Evolutionary conservation across 75 land plant species (phyloP).

Genomic region (Pinus taeda): DNA sequence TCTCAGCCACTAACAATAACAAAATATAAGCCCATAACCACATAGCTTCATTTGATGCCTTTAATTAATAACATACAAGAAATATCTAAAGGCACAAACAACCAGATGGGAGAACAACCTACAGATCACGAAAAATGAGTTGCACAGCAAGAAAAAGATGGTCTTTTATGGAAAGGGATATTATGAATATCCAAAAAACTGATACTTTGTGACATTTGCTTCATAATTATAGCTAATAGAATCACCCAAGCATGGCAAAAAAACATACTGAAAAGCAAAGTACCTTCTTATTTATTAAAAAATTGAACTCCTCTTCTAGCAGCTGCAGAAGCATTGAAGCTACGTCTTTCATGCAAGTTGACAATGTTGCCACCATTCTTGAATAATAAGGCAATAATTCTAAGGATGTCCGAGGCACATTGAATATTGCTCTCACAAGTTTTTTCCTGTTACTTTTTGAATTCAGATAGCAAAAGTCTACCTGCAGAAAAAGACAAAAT

Average conservation of each 20-base stretch:
- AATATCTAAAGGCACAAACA: background rate
- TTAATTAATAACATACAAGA: background rate
- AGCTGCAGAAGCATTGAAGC: conserved; percentile 76
- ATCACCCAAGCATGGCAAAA: conserved; percentile 1
- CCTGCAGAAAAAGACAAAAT: conserved; percentile 42
- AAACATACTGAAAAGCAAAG: background rate
- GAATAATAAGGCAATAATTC: conserved; percentile 96
- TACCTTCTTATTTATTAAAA: conserved; percentile 93
- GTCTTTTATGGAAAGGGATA: background rate
- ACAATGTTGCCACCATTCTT: conserved; percentile 94
- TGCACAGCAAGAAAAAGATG: background rate
- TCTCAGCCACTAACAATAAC: background rate
- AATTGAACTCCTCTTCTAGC: conserved; percentile 97
- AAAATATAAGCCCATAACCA: background rate
- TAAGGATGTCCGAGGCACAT: conserved; percentile 93
- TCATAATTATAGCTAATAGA: background rate
- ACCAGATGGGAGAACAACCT: background rate
- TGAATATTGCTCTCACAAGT: conserved; percentile 89
- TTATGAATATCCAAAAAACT: too few relatives aligned
- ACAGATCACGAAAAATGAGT: background rate
- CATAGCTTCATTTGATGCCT: background rate
- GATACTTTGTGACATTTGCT: background rate
- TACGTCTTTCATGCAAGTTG: conserved; percentile 98
- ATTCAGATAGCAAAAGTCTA: conserved; percentile 96
- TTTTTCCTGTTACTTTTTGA: conserved; percentile 90